phyloP scores from a whole-genome alignment of 2,329 filamentous ascomycete genomes.

The Sphaerulina vaccinii region DNA sequence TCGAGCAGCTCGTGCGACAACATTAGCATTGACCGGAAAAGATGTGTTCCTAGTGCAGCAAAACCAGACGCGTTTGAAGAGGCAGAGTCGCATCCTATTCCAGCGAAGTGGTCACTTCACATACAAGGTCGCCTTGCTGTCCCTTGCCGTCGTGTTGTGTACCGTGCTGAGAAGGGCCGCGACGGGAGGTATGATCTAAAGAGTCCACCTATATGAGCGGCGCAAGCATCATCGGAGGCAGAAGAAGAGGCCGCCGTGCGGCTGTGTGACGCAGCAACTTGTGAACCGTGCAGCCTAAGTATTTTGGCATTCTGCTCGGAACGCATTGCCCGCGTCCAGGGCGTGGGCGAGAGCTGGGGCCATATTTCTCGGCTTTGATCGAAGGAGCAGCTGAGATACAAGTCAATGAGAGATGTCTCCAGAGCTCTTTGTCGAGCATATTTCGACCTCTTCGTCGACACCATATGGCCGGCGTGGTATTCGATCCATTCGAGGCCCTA shows the following conservation, averaged over 20 bases:
- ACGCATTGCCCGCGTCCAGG: slow-evolving; percentile 11
- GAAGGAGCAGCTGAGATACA: slow-evolving; percentile 21
- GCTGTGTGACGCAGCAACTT: slow-evolving; percentile 9
- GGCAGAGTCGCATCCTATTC: too few species aligned
- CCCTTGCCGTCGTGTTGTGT: too few species aligned
- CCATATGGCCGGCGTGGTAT: slow-evolving; percentile 23
- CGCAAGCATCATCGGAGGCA: not conserved
- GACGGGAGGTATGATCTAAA: not conserved
- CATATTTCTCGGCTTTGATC: slow-evolving; percentile 9
- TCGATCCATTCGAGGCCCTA: slow-evolving; percentile 81
- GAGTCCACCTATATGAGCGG: not conserved
- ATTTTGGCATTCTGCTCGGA: slow-evolving; percentile 5
- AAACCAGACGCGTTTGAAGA: not conserved
- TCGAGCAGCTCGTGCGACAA: not conserved
- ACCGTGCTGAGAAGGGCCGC: too few species aligned
- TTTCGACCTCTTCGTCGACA: slow-evolving; percentile 5
- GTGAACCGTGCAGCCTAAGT: slow-evolving; percentile 1
- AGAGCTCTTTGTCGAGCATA: slow-evolving; percentile 24
- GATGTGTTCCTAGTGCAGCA: too few species aligned
- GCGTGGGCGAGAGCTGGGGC: slow-evolving; percentile 8
- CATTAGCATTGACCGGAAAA: not conserved
- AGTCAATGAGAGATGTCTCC: slow-evolving; percentile 7
- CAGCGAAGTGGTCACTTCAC: too few species aligned
- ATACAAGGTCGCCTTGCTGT: too few species aligned
- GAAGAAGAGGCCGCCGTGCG: slow-evolving; percentile 9